These are phyloP conservation scores for Neonectria ditissima DNA, from an alignment of 2,329 filamentous ascomycete genomes.

Conservation along the genomic window DNA sequence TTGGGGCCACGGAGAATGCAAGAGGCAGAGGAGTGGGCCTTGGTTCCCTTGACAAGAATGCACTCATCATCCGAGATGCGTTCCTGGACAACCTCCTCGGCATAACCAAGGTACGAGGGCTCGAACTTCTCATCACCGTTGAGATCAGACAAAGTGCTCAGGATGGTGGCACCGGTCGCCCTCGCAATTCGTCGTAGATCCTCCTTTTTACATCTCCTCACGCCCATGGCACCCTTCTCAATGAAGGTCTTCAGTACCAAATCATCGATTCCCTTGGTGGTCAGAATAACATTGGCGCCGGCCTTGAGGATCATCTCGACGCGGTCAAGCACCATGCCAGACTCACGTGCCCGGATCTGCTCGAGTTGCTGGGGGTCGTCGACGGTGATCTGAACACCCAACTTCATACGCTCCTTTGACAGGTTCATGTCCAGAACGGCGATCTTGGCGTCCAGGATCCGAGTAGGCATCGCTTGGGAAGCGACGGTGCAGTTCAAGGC, in stretches of 20 bases:
- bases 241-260: constrained; percentile 94
- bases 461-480: constrained; percentile 96
- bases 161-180: constrained; percentile 91
- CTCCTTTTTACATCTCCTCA: constrained; percentile 98
- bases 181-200: constrained; percentile 95
- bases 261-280: constrained; percentile 98
- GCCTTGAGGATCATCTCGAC: constrained; percentile 98
- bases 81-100: constrained; percentile 97
- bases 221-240: constrained; percentile 94
- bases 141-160: constrained; percentile 93
- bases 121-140: constrained; percentile 99
- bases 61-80: constrained; percentile 99
- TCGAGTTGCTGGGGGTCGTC: constrained; percentile 97
- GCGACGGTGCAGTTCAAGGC: constrained; percentile 98
- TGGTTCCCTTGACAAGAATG: constrained; percentile 96
- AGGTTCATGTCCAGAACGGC: constrained; percentile 97
- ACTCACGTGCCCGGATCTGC: constrained; percentile 93
- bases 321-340: constrained; percentile 91
- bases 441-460: constrained; percentile 94
- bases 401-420: constrained; percentile 99
- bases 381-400: constrained; percentile 97
- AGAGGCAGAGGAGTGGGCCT: constrained; percentile 91
- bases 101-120: constrained; percentile 85
- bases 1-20: constrained; percentile 96
- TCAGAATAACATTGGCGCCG: constrained; percentile 94